Evolutionary conservation across 305 asterid genomes (phyloP).

Genomic region (Solanum hybrid): DNA sequence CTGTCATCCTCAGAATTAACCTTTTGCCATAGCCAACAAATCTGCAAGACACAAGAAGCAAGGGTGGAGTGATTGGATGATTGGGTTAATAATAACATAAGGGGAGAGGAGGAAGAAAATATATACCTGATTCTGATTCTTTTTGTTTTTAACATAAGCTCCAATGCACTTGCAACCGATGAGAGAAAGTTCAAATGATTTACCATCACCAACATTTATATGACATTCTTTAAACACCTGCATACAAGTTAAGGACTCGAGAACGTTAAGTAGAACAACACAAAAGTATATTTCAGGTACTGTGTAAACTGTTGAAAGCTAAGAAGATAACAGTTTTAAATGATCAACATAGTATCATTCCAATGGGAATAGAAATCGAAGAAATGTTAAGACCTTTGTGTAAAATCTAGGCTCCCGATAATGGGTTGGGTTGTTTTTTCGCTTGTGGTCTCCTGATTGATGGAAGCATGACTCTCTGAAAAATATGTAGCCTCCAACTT

Average conservation of each 20-base stretch:
- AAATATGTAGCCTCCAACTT: constrained; percentile 88
- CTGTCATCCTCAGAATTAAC: constrained; percentile 68
- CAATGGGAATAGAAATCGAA: not conserved
- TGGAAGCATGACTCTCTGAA: constrained; percentile 97
- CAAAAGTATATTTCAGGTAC: not conserved
- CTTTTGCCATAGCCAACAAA: constrained; percentile 95
- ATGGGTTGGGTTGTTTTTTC: constrained; percentile 83
- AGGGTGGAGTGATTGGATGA: not conserved
- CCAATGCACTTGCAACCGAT: constrained; percentile 85
- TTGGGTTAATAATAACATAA: not conserved
- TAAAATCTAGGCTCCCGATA: constrained; percentile 93
- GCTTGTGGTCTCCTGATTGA: constrained; percentile 90
- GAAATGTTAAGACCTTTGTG: constrained; percentile 52
- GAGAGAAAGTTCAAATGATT: constrained; percentile 67
- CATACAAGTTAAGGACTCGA: not conserved
- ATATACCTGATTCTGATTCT: constrained; percentile 84
- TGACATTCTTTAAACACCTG: constrained; percentile 78
- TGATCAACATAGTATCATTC: not conserved
- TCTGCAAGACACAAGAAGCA: constrained; percentile 32
- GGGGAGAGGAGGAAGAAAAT: not conserved
- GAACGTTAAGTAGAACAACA: not conserved
- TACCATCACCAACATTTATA: constrained; percentile 36
- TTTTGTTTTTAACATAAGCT: constrained; percentile 83
- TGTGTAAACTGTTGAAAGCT: not conserved
- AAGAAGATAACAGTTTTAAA: not conserved